phyloP scores from a whole-genome alignment of 2,329 filamentous ascomycete species.

The Epichloe gansuensis region DNA sequence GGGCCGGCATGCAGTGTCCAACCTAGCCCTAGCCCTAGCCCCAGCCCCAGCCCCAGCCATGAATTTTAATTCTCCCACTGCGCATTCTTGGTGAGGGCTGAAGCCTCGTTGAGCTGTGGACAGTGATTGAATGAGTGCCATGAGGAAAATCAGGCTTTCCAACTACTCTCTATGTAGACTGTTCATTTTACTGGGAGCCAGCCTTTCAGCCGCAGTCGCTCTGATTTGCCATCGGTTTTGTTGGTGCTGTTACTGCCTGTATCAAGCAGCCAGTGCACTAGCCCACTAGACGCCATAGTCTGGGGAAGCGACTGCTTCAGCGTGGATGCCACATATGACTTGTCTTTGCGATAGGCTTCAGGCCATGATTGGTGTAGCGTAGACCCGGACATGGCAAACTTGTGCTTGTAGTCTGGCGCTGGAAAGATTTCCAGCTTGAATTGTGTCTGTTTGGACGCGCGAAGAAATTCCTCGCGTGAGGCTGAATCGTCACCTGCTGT shows the following conservation, averaged over 20 bases:
- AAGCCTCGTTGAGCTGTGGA: too few species aligned
- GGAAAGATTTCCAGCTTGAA: slow-evolving; percentile 32
- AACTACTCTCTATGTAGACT: not conserved
- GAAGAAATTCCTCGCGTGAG: not conserved
- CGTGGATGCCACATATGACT: slow-evolving; percentile 24
- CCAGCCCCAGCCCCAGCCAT: not conserved
- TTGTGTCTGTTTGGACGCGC: slow-evolving; percentile 14
- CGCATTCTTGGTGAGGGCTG: not conserved
- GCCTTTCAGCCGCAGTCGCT: slow-evolving; percentile 11
- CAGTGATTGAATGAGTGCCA: too few species aligned
- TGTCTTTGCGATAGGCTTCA: slow-evolving; percentile 16
- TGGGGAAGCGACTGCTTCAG: slow-evolving; percentile 28
- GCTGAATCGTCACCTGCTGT: not conserved
- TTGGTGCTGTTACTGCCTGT: slow-evolving; percentile 6
- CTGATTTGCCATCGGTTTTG: slow-evolving; percentile 6
- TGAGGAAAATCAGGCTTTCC: not conserved
- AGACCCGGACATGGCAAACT: slow-evolving; percentile 21
- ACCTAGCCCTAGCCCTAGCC: too few species aligned
- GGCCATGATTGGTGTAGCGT: slow-evolving; percentile 33
- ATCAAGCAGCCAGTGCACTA: slow-evolving; percentile 31
- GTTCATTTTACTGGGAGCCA: slow-evolving; percentile 14
- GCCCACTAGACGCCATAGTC: slow-evolving; percentile 24
- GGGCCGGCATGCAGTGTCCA: not conserved
- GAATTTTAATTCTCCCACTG: not conserved
- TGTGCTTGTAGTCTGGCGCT: slow-evolving; percentile 27